Evolutionary conservation across 2,329 filamentous ascomycete genomes (phyloP), one percentile per base, ranked within the genome.

Genomic region (Calonectria montana): DNA sequence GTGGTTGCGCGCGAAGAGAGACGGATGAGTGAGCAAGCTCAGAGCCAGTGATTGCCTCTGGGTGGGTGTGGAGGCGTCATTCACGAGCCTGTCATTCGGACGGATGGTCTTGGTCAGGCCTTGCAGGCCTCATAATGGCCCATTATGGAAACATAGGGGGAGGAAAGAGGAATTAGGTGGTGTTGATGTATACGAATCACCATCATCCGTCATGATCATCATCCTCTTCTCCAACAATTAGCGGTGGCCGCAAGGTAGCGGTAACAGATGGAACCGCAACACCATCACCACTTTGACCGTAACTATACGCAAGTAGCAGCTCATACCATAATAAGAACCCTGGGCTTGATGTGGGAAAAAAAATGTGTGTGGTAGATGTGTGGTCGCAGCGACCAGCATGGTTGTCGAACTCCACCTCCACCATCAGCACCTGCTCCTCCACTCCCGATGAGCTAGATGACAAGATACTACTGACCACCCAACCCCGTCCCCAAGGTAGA

Each of bases 61-160:
- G 67, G 70, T 72, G 77, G 75, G 77, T 77, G 77, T 78, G 77
- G 76, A 78, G 77, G 75, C 72, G 77, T 72, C 70, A 70, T 65
- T 67, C 47, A 57, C 55, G 41, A 71, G 67, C 68, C 64, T 66
- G 67, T 73, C 70, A 73, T 70, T 68, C 63, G 70, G 64, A 64
- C 41, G 63, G 65, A 63, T 48, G 45, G 64, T 31, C 61, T 70
- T 77, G 72, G 77, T 79, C 77, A 79, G 77, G 77, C 74, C 53
- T 79, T 67, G 77, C 69, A 75, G 77, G 77, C 76, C 77, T 77
- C 77, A 78, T 65, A 73, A 66, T 66, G 23, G 74, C 37, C 67
- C 72, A 67, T 50, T 41, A 55, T 61, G 39, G 74, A 63, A 69
- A 64, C 64, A 69, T 70, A 77, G 74, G 71, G 69, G 70, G 69